A percentile compares a stretch with the other conserved stretches of the same genome.
Conservation (phyloP, 768 basidiomycete genomes). For the Bullera alba region DNA sequence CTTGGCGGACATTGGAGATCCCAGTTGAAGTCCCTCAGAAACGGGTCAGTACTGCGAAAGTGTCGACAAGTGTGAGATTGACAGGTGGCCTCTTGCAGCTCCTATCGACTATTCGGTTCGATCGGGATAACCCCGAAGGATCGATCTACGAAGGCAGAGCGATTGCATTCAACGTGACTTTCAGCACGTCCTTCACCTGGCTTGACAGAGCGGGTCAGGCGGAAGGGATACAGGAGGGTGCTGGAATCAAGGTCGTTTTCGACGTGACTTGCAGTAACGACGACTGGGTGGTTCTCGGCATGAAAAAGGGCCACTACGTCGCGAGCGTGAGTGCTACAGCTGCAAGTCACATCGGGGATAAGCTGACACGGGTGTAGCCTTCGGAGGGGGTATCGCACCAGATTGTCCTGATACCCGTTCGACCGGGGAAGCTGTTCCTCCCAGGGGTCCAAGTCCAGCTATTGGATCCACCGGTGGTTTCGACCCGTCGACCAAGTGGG, state of each 20-base stretch:
- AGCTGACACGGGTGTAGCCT: background rate
- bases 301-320: conserved; percentile 73
- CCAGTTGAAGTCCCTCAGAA: conserved; percentile 78
- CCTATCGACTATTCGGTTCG: conserved; percentile 47
- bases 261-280: conserved; percentile 68
- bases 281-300: conserved; percentile 82
- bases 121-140: conserved; percentile 43
- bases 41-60: no score
- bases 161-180: conserved; percentile 59
- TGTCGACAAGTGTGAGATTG: conserved; percentile 42
- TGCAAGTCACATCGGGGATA: background rate
- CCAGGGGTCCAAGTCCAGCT: conserved; percentile 62
- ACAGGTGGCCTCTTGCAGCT: conserved; percentile 48
- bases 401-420: conserved; percentile 70
- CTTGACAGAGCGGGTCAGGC: no score
- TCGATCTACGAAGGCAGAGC: conserved; percentile 78
- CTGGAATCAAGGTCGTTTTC: conserved; percentile 55
- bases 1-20: conserved; percentile 70
- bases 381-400: conserved; percentile 58
- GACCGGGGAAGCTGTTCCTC: conserved; percentile 69
- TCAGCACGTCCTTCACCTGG: conserved; percentile 75
- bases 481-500: conserved; percentile 54
- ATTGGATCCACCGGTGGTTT: conserved; percentile 23
- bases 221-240: background rate
- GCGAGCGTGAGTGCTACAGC: conserved; percentile 56